Evolutionary conservation across 2,329 filamentous ascomycete species (phyloP), one percentile per base, ranked within the genome.

Genomic region (Venturiaceae sp.): DNA sequence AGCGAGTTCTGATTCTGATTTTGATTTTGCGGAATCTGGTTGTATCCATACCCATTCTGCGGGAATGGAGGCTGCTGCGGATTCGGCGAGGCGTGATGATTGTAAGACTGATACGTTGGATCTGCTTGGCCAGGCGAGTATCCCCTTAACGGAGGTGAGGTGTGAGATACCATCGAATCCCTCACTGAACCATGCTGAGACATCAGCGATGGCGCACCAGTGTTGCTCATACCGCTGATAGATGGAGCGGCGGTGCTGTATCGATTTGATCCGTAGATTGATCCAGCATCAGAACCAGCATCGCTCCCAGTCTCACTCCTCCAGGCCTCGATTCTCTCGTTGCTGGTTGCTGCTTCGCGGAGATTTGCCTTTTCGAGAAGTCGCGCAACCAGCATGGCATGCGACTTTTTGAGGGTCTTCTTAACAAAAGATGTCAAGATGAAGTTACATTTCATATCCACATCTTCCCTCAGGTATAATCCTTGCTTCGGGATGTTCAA

Each of bases 391-490:
- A 95, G 78, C 2, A 80, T 76, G 9, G 77, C 79, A 66, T 95
- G 90, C 0, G 88, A 83, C 66, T 87, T 88, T 66, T 88, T 88
- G 50, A 95, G 79, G 14, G 88, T 94, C 73, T 84, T 88, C 77
- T 88, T 92, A 60, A 95, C 87, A 66, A 95, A 95, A 7, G 75
- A 74, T 0, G 84, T 80, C 75, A 94, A 81, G 62, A 94, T 75
- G 60, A 90, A 75, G 66, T 91, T 92, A 74, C 90, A 95, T 59
- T 81, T 81, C 77, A 95, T 84, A 62, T 90, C 86, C 53, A 94
- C 85, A 63, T 95, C 90, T 75, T 95, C 90, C n/a, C 87, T 80
- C 44, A 95, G 75, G 68, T 91, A 95, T 13, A 95, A 75, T 0
- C 90, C 90, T 41, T 82, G 75, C 23, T 78, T 71, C 0, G 90